Evolutionary conservation across 129 eudicot species (phyloP).

Genomic region (Dittrichia graveolens): DNA sequence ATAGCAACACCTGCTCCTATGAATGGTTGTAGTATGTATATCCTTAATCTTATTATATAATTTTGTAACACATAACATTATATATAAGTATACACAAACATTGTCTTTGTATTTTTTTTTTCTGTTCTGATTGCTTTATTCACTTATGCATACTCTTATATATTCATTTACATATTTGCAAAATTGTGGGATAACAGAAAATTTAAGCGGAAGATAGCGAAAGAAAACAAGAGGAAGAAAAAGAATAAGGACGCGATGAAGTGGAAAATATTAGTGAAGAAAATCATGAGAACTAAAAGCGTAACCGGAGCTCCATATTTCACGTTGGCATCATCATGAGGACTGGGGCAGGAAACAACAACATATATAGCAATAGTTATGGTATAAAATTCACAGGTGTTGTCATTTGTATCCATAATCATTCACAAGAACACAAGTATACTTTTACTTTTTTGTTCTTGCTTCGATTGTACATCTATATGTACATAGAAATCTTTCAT

Average conservation of each 20-base stretch:
- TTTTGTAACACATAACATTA: too few species aligned
- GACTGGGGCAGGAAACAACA: conserved; percentile 23
- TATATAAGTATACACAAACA: too few species aligned
- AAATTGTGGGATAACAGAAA: conserved; percentile 43
- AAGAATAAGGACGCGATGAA: conserved; percentile 71
- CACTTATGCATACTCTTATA: background rate
- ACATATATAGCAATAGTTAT: background rate
- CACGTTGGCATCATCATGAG: conserved; percentile 47
- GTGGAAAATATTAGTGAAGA: conserved; percentile 83
- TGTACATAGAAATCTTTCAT: conserved; percentile 20
- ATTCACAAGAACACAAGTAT: conserved; percentile 7
- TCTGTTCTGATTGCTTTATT: background rate
- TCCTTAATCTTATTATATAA: too few species aligned
- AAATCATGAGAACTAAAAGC: conserved; percentile 85
- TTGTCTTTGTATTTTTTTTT: too few species aligned
- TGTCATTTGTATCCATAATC: conserved; percentile 13
- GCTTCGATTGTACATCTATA: conserved; percentile 20
- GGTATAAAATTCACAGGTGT: conserved; percentile 14
- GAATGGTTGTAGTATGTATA: too few species aligned
- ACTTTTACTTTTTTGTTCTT: conserved; percentile 17
- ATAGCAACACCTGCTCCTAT: too few species aligned
- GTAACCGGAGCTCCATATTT: conserved; percentile 90
- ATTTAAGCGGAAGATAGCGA: conserved; percentile 47
- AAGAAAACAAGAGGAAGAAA: conserved; percentile 44
- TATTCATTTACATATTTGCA: conserved; percentile 3